Evolutionary conservation across 2,329 filamentous ascomycete species (phyloP).

Genomic region (Sphaerulina vaccinii): DNA sequence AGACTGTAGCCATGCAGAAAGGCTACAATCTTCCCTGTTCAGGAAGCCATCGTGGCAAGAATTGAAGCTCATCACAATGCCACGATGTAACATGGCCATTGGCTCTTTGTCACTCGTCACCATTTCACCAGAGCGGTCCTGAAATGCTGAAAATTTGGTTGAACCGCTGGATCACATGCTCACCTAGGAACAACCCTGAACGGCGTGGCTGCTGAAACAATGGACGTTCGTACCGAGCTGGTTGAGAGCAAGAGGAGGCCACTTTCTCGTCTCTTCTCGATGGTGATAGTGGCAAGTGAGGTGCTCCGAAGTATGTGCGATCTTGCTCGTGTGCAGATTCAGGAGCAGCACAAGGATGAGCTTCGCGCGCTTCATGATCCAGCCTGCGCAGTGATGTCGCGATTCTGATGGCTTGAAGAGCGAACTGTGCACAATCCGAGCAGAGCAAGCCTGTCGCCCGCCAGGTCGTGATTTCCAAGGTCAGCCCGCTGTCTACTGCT

Average conservation of each 20-base stretch:
- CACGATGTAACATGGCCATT: constrained; percentile 87
- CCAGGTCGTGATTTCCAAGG: too few relatives aligned
- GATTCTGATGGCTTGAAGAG: too few relatives aligned
- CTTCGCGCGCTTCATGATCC: not conserved
- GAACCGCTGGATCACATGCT: constrained; percentile 79
- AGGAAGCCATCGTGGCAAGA: constrained; percentile 78
- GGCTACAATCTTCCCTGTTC: constrained; percentile 80
- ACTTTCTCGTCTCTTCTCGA: constrained; percentile 65
- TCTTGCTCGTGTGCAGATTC: constrained; percentile 66
- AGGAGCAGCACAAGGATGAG: not conserved
- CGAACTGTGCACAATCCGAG: too few relatives aligned
- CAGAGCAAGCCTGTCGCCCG: too few relatives aligned
- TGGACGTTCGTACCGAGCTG: constrained; percentile 70
- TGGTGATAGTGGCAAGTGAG: constrained; percentile 87
- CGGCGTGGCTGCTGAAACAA: constrained; percentile 81
- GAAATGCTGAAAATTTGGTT: constrained; percentile 75
- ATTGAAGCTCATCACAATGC: constrained; percentile 75
- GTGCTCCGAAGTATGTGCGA: constrained; percentile 71
- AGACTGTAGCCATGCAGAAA: too few relatives aligned
- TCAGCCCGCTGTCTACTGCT: too few relatives aligned
- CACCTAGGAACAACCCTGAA: constrained; percentile 82
- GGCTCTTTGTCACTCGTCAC: constrained; percentile 73
- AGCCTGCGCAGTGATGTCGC: too few relatives aligned
- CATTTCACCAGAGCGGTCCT: constrained; percentile 74
- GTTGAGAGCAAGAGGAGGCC: constrained; percentile 65